These are phyloP conservation scores for Saxispiralis lemnorum DNA, from an alignment of 495 filamentous ascomycete species.

Conservation along the genomic window DNA sequence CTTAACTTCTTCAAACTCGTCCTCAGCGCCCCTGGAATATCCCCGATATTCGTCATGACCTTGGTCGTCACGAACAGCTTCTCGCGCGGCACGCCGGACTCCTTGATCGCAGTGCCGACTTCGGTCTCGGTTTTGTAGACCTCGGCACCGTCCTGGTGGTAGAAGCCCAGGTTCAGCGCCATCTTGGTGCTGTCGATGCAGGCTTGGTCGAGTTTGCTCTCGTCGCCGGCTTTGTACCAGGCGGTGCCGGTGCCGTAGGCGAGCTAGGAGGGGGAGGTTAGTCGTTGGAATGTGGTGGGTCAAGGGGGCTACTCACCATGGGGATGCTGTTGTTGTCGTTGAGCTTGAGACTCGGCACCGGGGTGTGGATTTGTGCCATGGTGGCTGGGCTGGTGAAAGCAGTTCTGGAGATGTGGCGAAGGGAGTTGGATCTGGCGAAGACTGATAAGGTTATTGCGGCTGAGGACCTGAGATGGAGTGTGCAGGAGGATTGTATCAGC, in stretches of 20 bases:
- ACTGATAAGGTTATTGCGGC: too few species aligned
- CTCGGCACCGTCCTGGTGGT: slow-evolving; percentile 67
- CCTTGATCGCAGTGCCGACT: slow-evolving; percentile 54
- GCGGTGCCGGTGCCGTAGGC: slow-evolving; percentile 55
- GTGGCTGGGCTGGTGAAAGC: background rate
- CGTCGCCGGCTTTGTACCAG: slow-evolving; percentile 35
- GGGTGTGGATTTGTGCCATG: slow-evolving; percentile 27
- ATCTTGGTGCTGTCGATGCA: slow-evolving; percentile 44
- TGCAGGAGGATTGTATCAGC: too few species aligned
- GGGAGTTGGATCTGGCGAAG: too few species aligned
- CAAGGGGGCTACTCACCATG: slow-evolving; percentile 32
- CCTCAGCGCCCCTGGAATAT: slow-evolving; percentile 49
- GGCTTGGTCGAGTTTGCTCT: slow-evolving; percentile 29
- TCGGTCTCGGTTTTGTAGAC: slow-evolving; percentile 67
- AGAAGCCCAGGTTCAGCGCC: slow-evolving; percentile 53
- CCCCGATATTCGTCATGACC: slow-evolving; percentile 37
- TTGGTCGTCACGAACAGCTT: slow-evolving; percentile 69
- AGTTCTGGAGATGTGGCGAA: too few species aligned
- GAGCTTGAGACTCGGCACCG: slow-evolving; percentile 39
- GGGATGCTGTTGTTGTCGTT: slow-evolving; percentile 61
- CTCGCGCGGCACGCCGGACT: slow-evolving; percentile 44
- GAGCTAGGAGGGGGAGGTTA: slow-evolving; percentile 30
- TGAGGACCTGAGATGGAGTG: too few species aligned
- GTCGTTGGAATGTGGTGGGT: background rate
- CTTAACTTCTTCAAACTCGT: slow-evolving; percentile 56